A percentile compares a stretch with the other conserved stretches of the same genome.
phyloP scores from a whole-genome alignment of 179 eudicot genomes.

The Pouteria campechiana region DNA sequence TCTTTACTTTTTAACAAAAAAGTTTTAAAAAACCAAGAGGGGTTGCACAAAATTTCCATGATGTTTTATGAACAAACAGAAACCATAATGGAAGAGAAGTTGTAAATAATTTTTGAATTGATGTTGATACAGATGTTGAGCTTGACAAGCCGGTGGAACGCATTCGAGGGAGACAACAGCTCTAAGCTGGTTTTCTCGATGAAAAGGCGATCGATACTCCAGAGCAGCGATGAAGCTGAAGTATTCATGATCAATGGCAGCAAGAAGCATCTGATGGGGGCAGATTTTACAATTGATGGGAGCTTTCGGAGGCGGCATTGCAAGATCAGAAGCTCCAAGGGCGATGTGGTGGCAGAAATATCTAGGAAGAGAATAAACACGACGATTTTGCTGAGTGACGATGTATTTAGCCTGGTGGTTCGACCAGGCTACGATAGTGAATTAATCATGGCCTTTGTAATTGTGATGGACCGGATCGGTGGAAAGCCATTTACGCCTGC shows the following conservation, averaged over 20 bases:
- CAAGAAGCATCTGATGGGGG: neutral
- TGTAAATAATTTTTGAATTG: no score
- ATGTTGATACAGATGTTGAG: slow-evolving; percentile 2
- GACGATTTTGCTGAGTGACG: slow-evolving; percentile 8
- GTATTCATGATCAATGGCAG: slow-evolving; percentile 2
- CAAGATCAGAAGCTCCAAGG: slow-evolving; percentile 7
- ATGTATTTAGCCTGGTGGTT: slow-evolving; percentile 9
- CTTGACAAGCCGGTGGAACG: slow-evolving; percentile 13
- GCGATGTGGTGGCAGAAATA: slow-evolving; percentile 2
- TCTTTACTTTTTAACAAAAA: no score
- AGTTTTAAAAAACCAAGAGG: no score
- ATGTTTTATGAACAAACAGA: no score
- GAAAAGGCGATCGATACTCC: slow-evolving; percentile 5
- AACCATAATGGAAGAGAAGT: no score
- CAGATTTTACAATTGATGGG: slow-evolving; percentile 11
- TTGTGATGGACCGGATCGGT: slow-evolving; percentile 15
- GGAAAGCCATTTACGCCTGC: slow-evolving; percentile 7
- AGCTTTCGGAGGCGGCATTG: slow-evolving; percentile 12
- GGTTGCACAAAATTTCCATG: no score
- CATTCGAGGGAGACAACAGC: slow-evolving; percentile 2
- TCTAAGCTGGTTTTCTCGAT: slow-evolving; percentile 5
- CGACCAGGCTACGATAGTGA: slow-evolving; percentile 11
- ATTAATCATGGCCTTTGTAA: slow-evolving; percentile 13
- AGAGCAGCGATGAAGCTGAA: slow-evolving; percentile 8
- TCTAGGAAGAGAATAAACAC: slow-evolving; percentile 6